These are phyloP conservation scores for Leccinum fibrillosum DNA, from an alignment of 768 basidiomycete genomes.

Conservation along the genomic window DNA sequence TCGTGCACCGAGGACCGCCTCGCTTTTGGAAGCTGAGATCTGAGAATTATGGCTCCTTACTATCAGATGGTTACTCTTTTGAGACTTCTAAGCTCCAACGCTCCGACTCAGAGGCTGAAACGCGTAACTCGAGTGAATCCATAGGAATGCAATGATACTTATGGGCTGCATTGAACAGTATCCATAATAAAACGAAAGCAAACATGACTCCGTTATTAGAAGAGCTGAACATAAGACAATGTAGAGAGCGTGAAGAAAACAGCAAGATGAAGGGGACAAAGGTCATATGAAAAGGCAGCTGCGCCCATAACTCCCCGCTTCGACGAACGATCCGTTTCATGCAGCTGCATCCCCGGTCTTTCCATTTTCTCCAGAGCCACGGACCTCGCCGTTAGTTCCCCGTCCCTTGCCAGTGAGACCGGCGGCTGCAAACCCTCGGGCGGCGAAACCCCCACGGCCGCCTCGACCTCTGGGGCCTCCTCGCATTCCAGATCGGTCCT, in stretches of 20 bases:
- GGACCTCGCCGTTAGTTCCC: constrained; percentile 29
- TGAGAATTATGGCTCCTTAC: too few species aligned
- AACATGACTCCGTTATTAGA: constrained; percentile 20
- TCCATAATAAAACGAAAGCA: constrained; percentile 23
- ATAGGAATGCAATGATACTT: constrained; percentile 7
- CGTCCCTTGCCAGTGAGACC: constrained; percentile 48
- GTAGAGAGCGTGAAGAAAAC: constrained; percentile 8
- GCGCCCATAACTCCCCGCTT: constrained; percentile 18
- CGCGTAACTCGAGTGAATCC: constrained; percentile 5
- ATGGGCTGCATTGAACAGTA: constrained; percentile 11
- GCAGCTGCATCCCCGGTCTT: constrained; percentile 24
- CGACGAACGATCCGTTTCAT: constrained; percentile 18
- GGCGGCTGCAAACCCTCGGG: constrained; percentile 64
- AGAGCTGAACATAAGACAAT: constrained; percentile 10
- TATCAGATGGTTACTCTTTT: too few species aligned
- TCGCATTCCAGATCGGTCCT: constrained; percentile 38
- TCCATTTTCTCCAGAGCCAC: constrained; percentile 27
- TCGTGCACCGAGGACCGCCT: not conserved
- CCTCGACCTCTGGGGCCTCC: constrained; percentile 58
- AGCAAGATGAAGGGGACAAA: constrained; percentile 8
- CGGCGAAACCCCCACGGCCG: constrained; percentile 48
- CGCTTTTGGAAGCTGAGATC: not conserved
- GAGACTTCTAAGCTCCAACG: not conserved
- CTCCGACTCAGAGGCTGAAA: not conserved
- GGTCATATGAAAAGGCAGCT: constrained; percentile 15